Base-by-base conservation (phyloP, 2,329 filamentous ascomycete genomes). In the Sclerotinia borealis region DNA sequence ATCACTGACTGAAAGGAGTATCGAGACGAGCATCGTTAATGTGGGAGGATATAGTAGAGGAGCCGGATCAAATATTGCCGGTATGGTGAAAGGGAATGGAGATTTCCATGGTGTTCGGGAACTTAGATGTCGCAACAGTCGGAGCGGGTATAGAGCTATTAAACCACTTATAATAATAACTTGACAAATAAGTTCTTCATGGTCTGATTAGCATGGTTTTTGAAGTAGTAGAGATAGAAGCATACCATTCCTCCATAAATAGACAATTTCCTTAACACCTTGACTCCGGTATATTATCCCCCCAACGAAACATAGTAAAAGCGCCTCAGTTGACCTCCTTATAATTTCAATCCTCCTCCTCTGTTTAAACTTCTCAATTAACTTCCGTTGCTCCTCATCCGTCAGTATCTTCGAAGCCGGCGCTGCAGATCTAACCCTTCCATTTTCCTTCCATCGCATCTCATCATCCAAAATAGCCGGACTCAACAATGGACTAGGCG, bases 11-110 rank as follows among this genome's bases (percentile, higher is more conserved):
- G 87, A 85, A 48, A 96, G 80, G 11, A 93, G 87, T 5, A 95
- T 79, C 1, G 92, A 87, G 34, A 95, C 88, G 51, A 93, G 81
- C 19, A 93, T 77, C 0, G 93, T 91, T 36, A 96, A 81, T 2
- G 87, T 77, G 7, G 89, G 83, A 22, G 93, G 93, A 73, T 97
- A 98, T 63, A 97, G 76, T n/a, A 96, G 81, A 13, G 93, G 91
- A 8, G 93, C 93, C 3, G 92, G 93, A 72, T 98, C 93, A 76
- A 97, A 96, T n/a, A 84, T 82, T 4, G 85, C 78, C 0, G 92
- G 92, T 43, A 96, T 79, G 36, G 73, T 73, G 41, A 87, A 70
- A 25, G 66, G 64, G 13, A 71, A 63, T 31, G 69, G 67, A 19
- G 49, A 61, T 60, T 70, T 68, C 63, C 67, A 72, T 39, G 67